Evolutionary conservation across 352 stramenopile genomes (phyloP).

Genomic region (Globisporangium rhizosaccharum): DNA sequence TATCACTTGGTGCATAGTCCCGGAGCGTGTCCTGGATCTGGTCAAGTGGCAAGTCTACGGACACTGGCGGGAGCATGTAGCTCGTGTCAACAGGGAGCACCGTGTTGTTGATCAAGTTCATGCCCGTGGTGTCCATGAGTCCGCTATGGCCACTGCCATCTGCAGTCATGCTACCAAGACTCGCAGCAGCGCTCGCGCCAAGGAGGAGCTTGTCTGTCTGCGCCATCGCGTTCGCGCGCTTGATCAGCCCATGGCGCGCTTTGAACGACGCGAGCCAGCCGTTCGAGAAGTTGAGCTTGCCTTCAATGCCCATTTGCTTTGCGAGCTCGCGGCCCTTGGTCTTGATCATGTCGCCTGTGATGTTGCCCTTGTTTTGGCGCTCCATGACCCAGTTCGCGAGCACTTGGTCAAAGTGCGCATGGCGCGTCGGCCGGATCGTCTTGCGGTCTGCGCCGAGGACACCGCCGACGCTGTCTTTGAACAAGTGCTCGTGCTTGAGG

Average conservation of each 20-base stretch:
- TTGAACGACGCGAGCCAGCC: conserved; percentile 85
- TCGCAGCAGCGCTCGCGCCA: background rate
- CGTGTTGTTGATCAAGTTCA: conserved; percentile 26
- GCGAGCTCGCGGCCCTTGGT: conserved; percentile 73
- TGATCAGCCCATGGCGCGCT: conserved; percentile 76
- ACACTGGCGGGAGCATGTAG: conserved; percentile 79
- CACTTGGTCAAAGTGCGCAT: conserved; percentile 39
- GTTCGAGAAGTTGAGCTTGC: conserved; percentile 83
- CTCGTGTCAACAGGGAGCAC: conserved; percentile 40
- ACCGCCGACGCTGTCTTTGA: conserved; percentile 79
- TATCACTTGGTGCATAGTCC: conserved; percentile 76
- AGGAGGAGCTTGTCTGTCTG: conserved; percentile 29
- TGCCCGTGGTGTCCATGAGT: conserved; percentile 46
- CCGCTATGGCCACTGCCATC: conserved; percentile 5
- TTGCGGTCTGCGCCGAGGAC: conserved; percentile 75
- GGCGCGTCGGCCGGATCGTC: conserved; percentile 25
- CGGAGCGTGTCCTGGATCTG: conserved; percentile 83
- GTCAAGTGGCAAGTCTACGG: conserved; percentile 74
- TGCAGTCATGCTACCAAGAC: conserved; percentile 1
- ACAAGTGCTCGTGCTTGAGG: conserved; percentile 84
- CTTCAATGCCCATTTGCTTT: conserved; percentile 80
- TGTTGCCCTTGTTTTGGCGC: conserved; percentile 83
- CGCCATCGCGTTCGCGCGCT: conserved; percentile 35
- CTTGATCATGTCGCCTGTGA: conserved; percentile 89
- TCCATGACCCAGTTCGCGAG: conserved; percentile 88